Conservation (phyloP, 495 filamentous ascomycete genomes). For the Penicillium canescens region DNA sequence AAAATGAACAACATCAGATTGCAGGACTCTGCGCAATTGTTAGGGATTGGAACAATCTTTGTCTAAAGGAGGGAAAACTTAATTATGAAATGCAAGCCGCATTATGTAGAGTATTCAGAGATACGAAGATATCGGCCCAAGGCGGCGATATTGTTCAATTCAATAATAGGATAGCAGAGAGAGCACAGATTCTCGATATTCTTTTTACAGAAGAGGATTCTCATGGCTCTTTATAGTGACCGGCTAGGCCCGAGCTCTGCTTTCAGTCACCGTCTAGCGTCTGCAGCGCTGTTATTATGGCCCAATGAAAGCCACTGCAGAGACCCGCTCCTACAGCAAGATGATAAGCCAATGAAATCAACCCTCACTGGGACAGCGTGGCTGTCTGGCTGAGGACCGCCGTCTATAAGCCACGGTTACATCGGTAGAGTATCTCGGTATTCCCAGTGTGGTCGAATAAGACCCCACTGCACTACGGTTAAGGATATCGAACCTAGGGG, state of each 20-base stretch:
- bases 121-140: not conserved
- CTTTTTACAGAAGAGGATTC: conserved; percentile 1
- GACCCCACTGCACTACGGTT: too few relatives aligned
- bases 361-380: too few relatives aligned
- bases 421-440: too few relatives aligned
- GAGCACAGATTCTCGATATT: not conserved
- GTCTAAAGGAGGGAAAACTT: not conserved
- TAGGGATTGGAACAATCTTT: not conserved
- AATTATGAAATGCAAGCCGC: conserved; percentile 2
- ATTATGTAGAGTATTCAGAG: conserved; percentile 7
- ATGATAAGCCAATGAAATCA: too few relatives aligned
- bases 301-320: conserved; percentile 7
- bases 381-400: too few relatives aligned
- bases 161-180: conserved; percentile 1
- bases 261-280: not conserved
- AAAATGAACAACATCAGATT: conserved; percentile 5
- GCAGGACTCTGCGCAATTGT: conserved; percentile 1
- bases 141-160: conserved; percentile 1
- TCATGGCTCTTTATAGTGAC: not conserved
- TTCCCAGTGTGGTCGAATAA: too few relatives aligned
- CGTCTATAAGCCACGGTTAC: too few relatives aligned
- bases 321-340: conserved; percentile 4
- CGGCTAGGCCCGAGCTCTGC: not conserved
- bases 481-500: too few relatives aligned
- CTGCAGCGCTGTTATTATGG: not conserved